These are phyloP conservation scores for Cafeteria roenbergensis DNA, from an alignment of 108 stramenopile genomes.

Conservation along the genomic window DNA sequence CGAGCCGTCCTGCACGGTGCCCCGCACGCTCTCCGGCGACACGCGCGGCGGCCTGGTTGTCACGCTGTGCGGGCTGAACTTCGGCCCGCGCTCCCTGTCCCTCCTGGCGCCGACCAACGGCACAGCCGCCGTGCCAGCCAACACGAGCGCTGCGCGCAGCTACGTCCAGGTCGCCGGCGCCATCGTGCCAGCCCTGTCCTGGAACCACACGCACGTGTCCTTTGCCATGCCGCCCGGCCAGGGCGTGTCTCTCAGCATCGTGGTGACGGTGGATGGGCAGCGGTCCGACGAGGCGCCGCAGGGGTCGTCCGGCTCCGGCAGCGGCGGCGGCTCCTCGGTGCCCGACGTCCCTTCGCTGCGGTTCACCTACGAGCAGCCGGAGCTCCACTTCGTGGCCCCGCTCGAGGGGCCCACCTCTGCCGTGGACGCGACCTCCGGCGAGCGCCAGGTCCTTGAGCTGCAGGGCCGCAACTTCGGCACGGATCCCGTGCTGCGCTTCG, in stretches of 20 bases:
- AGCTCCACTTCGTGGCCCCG: background rate
- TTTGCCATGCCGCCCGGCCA: conserved; percentile 17
- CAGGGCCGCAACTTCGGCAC: background rate
- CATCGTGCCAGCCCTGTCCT: background rate
- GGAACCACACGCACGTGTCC: conserved; percentile 6
- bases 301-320: too few relatives aligned
- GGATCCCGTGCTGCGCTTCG: background rate
- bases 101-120: too few relatives aligned
- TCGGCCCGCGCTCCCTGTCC: background rate
- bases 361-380: background rate
- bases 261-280: conserved; percentile 10
- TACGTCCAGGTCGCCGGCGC: background rate
- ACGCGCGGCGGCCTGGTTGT: background rate
- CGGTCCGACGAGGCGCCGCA: background rate
- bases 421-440: background rate
- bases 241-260: conserved; percentile 7
- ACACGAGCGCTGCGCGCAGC: background rate
- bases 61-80: background rate
- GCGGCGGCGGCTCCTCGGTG: background rate
- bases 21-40: background rate
- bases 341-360: background rate
- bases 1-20: background rate
- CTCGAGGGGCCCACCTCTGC: background rate
- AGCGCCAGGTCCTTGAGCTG: background rate
- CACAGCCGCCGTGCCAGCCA: too few relatives aligned